Percentiles rank a stretch among this genome's conserved stretches.
Conservation (phyloP, 2,329 filamentous ascomycete species). For the Knoxdaviesia proteae region DNA sequence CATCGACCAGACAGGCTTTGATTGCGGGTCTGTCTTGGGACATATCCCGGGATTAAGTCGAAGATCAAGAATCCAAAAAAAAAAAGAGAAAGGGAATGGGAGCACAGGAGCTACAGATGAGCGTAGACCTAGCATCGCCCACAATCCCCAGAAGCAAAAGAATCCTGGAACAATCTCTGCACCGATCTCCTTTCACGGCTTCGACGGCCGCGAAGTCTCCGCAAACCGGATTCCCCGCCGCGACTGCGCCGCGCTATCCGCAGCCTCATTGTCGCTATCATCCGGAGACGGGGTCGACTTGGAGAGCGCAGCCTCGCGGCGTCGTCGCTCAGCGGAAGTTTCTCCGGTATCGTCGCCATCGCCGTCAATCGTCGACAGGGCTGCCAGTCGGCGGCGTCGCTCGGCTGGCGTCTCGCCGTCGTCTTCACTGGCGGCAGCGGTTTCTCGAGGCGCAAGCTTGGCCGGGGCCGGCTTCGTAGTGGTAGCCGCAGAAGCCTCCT, state of each 20-base stretch:
- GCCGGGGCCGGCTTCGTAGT: not conserved
- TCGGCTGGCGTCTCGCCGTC: constrained; percentile 54
- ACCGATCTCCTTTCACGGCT: too few relatives aligned
- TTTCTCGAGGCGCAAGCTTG: constrained; percentile 24
- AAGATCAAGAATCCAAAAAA: too few relatives aligned
- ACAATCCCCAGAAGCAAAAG: too few relatives aligned
- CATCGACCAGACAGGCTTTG: too few relatives aligned
- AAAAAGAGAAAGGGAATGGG: too few relatives aligned
- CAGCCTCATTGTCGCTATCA: constrained; percentile 22
- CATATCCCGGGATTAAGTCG: too few relatives aligned
- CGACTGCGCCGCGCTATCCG: constrained; percentile 22
- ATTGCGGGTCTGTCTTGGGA: too few relatives aligned
- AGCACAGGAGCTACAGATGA: too few relatives aligned
- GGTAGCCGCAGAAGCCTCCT: not conserved
- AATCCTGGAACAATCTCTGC: too few relatives aligned
- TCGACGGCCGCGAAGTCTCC: constrained; percentile 13
- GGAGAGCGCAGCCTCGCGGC: constrained; percentile 55
- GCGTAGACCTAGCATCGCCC: too few relatives aligned
- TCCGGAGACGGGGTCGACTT: constrained; percentile 21
- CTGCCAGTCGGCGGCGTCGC: constrained; percentile 50
- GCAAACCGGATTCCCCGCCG: constrained; percentile 41
- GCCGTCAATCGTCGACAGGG: constrained; percentile 36
- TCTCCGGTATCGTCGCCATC: constrained; percentile 29
- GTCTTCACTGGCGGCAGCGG: constrained; percentile 27
- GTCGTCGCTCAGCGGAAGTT: constrained; percentile 51